Conservation (phyloP, 2,329 filamentous ascomycete species). For the Claviceps arundinis region DNA sequence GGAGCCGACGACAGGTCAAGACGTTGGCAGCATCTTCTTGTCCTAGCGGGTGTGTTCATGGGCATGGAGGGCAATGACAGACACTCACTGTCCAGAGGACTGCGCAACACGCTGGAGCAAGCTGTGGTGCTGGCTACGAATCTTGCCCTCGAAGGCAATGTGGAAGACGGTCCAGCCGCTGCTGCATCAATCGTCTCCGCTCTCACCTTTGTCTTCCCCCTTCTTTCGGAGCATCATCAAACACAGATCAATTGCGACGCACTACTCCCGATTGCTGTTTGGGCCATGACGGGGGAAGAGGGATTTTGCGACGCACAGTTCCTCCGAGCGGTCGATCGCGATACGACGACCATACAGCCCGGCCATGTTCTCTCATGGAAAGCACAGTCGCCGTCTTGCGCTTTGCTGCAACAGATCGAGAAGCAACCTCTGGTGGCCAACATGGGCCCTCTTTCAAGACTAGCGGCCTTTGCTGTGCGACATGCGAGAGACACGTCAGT, state of each 20-base stretch:
- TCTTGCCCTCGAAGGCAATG: conserved; percentile 47
- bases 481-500: conserved; percentile 30
- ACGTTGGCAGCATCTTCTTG: conserved; percentile 74
- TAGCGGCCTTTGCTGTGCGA: conserved; percentile 52
- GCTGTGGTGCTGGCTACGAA: conserved; percentile 66
- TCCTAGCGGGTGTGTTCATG: conserved; percentile 65
- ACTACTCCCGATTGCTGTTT: conserved; percentile 56
- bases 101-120: conserved; percentile 56
- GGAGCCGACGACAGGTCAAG: conserved; percentile 45
- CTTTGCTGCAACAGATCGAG: conserved; percentile 43
- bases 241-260: conserved; percentile 50
- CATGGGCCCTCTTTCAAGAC: conserved; percentile 52
- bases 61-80: conserved; percentile 56
- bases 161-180: conserved; percentile 27
- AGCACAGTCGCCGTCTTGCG: conserved; percentile 44
- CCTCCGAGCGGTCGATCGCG: conserved; percentile 52
- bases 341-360: conserved; percentile 44
- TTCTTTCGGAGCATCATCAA: conserved; percentile 49
- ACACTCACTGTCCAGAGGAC: conserved; percentile 46
- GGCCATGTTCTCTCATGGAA: conserved; percentile 47
- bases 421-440: conserved; percentile 49
- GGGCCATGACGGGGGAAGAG: conserved; percentile 54
- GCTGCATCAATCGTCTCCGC: conserved; percentile 50
- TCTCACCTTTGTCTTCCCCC: conserved; percentile 63
- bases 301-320: conserved; percentile 69